phyloP scores from a whole-genome alignment of 176 grass and related monocot species.

The Typha latifolia region DNA sequence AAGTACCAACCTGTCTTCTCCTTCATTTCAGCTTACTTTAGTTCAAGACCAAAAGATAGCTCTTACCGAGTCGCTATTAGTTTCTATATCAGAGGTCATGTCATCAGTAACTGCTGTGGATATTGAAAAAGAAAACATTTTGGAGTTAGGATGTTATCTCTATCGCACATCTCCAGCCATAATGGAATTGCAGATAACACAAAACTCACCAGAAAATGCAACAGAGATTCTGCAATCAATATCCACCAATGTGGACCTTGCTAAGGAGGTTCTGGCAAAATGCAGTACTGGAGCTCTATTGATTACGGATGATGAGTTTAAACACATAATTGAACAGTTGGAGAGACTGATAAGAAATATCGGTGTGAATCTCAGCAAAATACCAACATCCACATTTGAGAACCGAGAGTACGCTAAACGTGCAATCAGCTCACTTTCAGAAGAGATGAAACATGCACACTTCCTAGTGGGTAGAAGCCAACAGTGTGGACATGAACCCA shows the following conservation, averaged over 20 bases:
- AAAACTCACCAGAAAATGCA: conserved; percentile 14
- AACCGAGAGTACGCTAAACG: conserved; percentile 29
- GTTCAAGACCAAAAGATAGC: conserved; percentile 28
- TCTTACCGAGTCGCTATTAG: conserved; percentile 33
- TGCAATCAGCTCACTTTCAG: conserved; percentile 10
- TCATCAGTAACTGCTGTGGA: conserved; percentile 11
- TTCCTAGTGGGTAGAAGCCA: conserved; percentile 3
- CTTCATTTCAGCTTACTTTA: conserved; percentile 31
- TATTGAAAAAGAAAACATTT: conserved; percentile 35
- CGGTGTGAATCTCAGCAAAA: conserved; percentile 45
- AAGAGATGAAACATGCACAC: conserved; percentile 21
- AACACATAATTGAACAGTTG: conserved; percentile 42
- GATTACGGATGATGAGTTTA: conserved; percentile 43
- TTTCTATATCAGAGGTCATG: conserved; percentile 50
- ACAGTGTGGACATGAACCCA: conserved; percentile 1
- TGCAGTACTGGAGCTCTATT: conserved; percentile 30
- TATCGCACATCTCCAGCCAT: conserved; percentile 16
- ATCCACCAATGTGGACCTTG: conserved; percentile 52
- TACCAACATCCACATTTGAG: conserved; percentile 36
- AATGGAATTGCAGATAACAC: conserved; percentile 27
- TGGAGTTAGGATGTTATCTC: conserved; percentile 48
- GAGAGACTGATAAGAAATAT: conserved; percentile 58
- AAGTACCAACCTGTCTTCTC: background rate
- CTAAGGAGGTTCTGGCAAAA: conserved; percentile 50
- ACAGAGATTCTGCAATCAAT: conserved; percentile 40